Evolutionary conservation across 257 asterid genomes (phyloP).

Genomic region (Apocynum venetum): DNA sequence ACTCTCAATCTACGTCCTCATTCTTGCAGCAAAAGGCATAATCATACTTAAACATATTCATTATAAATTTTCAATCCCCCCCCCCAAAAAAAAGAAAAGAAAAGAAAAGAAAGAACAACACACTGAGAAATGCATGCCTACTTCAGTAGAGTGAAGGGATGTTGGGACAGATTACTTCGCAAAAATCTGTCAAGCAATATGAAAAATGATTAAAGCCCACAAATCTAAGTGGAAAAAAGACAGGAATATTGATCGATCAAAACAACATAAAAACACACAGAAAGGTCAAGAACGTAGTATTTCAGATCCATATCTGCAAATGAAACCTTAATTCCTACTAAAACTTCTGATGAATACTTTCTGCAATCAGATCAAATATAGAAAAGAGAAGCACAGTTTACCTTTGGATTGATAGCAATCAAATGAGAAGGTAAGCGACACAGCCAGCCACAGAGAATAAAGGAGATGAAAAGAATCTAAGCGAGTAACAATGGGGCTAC

Average conservation of each 20-base stretch:
- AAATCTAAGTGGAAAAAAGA: neutral
- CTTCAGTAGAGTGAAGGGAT: neutral
- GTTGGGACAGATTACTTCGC: neutral
- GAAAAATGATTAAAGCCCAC: neutral
- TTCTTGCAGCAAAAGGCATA: too few relatives aligned
- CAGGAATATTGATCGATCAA: neutral
- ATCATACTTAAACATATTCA: too few relatives aligned
- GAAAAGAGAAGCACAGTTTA: neutral
- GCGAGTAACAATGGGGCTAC: neutral
- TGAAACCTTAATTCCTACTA: neutral
- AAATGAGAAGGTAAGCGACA: neutral
- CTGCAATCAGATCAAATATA: neutral
- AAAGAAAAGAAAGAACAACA: neutral
- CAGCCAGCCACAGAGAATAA: conserved; percentile 13
- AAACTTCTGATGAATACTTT: neutral
- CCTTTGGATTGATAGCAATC: neutral
- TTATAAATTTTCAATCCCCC: too few relatives aligned
- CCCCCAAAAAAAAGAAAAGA: too few relatives aligned
- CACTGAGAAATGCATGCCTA: too few relatives aligned
- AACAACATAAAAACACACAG: neutral
- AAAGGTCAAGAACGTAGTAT: too few relatives aligned
- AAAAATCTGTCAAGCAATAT: neutral
- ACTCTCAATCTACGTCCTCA: too few relatives aligned
- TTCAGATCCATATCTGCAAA: conserved; percentile 10
- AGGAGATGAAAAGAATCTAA: neutral